Evolutionary conservation across 1,139 yeast species (phyloP), one percentile per base, ranked within the genome.

Genomic region (Hansenula sp.): DNA sequence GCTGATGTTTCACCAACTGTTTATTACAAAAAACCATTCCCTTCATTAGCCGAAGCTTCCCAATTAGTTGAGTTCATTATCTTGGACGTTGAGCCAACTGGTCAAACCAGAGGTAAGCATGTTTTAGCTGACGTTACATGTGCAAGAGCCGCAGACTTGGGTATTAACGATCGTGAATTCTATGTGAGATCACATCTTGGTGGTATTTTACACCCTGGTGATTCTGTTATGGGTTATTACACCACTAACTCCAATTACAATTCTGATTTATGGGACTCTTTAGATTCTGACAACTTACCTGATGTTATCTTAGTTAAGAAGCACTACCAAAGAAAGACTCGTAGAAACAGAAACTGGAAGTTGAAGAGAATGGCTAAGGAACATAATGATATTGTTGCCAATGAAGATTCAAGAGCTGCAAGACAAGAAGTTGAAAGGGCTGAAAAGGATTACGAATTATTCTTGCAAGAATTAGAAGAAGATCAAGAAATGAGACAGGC

Each of bases 361-460:
- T 81, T 93, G 70, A 89, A 88, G 84, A 86, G 98, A 76, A 90
- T 93, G 97, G 98, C 98, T 38, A 85, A 76, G 64, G 98, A 93
- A 69, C 96, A 91, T 67, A 79, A 80, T 57, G 96, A 88, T 58
- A 81, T 86, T 52, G 90, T 84, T 44, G 96, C 95, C 45, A 74
- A 78, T 54, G 83, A 78, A 52, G 89, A 83, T 57, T 77, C 87
- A 5, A 81, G 89, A 72, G 84, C 80, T 58, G 91, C 91, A 48
- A 84, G 80, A 70, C 93, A 85, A 66, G 97, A 90, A 52, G 84
- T 81, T 60, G 98, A 89, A 64, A 79, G 88, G 60, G 96, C 95
- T 3, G 98, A 93, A 68, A 84, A 81, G 66, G 99, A 93, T 67
- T 93, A 91, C 69, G 99, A 93, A 68, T 65, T 84, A 58, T 93